Conservation (phyloP, 352 stramenopile species). For the Globisporangium viniferum region DNA sequence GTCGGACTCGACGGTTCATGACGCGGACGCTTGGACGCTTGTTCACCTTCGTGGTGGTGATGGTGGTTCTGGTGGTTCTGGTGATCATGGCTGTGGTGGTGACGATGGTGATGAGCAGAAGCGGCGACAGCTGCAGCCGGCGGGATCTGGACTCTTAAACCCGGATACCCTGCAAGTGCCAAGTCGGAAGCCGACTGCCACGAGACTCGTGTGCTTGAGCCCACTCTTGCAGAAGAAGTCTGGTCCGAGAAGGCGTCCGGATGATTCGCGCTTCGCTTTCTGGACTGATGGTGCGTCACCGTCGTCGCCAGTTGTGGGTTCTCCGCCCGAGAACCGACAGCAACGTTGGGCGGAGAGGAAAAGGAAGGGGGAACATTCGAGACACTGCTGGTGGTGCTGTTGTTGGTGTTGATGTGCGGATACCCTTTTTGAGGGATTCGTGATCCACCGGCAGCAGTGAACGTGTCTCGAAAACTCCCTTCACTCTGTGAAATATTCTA, state of each 20-base stretch:
- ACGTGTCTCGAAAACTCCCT: conserved; percentile 30
- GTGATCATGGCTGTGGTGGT: conserved; percentile 13
- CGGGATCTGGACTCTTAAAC: conserved; percentile 15
- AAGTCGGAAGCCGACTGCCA: background rate
- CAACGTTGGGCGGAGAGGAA: conserved; percentile 4
- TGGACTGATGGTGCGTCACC: background rate
- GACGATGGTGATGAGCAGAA: conserved; percentile 11
- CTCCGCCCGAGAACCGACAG: conserved; percentile 12
- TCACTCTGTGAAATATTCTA: conserved; percentile 34
- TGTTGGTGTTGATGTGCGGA: background rate
- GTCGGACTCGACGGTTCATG: conserved; percentile 40
- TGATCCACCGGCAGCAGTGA: conserved; percentile 17
- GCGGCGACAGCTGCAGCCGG: background rate
- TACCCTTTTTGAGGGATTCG: conserved; percentile 6
- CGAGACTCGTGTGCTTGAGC: background rate
- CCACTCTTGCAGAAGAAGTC: background rate
- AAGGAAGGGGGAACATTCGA: conserved; percentile 16
- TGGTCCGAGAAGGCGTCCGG: background rate
- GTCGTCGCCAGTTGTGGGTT: background rate
- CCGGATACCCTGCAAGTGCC: background rate
- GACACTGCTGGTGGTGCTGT: background rate
- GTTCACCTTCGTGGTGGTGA: conserved; percentile 10
- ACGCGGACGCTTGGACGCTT: conserved; percentile 27
- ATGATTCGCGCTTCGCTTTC: conserved; percentile 5
- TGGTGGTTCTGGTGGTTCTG: conserved; percentile 8